Evolutionary conservation across 2,329 filamentous ascomycete genomes (phyloP), one percentile per base, ranked within the genome.

Genomic region (Nannizziopsis arthrosporioides): DNA sequence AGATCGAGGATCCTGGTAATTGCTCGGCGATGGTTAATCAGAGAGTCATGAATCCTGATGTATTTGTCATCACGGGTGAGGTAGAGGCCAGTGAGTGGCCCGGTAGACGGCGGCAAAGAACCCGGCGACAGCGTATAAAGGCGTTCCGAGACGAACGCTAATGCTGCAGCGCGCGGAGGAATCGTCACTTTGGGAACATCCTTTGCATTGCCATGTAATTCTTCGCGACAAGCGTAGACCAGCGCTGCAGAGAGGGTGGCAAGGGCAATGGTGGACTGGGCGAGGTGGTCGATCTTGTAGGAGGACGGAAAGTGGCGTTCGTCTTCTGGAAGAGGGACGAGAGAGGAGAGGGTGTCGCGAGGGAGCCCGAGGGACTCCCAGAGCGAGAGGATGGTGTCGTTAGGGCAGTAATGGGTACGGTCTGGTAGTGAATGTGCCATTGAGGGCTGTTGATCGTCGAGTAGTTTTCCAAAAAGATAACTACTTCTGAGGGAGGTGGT

Each of bases 31-130:
- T 80, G 76, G 44, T 77, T 69, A 0, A 69, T 65, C 48, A 79
- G 78, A 0, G 58, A 58, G 47, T 78, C 76, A 51, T 80, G 76
- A 40, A 79, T 69, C 1, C 75, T 68, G 2, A 80, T 68, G 43
- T 73, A 63, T 8, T 27, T 27, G 1, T 75, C 75, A 50, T 78
- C 74, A 0, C 59, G 58, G 0, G 74, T 70, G 45, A 63, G 64
- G 55, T 80, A 70, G 0, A 78, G 55, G 0, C 75, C 76, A 1
- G 75, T 73, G 2, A 79, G 66, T 0, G 65, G 59, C 0, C 68
- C 69, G 61, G 66, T 72, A 0, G 61, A 44, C 0, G 64, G 60
- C 0, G 59, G 55, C 0, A 60, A 27, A 1, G 62, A 56, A n/a
- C 62, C 57, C 2, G 64, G 66, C 18, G 70, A 57, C 2, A 79